Conservation (phyloP, 2,329 filamentous ascomycete species). For the Cephalotrichum gorgonifer region DNA sequence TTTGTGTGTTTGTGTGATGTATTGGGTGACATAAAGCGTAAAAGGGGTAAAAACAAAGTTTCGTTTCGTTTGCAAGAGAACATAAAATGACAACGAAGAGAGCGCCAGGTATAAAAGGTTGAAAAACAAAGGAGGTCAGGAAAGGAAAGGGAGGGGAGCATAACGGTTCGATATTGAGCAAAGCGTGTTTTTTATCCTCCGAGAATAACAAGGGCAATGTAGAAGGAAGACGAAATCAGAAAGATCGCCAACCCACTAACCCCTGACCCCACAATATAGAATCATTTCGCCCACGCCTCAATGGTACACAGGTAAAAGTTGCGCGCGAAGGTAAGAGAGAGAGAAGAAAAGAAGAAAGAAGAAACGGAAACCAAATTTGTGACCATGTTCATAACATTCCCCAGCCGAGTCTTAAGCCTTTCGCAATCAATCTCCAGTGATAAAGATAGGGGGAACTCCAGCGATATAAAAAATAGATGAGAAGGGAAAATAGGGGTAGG, state of each 20-base stretch:
- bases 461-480: background rate
- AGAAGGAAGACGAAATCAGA: background rate
- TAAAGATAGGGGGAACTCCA: background rate
- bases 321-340: too few relatives aligned
- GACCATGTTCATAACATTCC: background rate
- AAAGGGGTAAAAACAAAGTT: too few relatives aligned
- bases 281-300: background rate
- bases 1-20: too few relatives aligned
- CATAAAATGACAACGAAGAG: background rate
- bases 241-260: background rate
- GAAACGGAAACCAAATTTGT: background rate
- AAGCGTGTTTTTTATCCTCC: background rate
- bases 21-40: too few relatives aligned
- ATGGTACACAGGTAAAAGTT: background rate
- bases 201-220: background rate
- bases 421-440: background rate
- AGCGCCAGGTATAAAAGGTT: background rate
- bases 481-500: background rate
- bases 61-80: background rate
- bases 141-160: background rate
- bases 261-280: too few relatives aligned
- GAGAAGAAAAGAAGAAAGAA: background rate
- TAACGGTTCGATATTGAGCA: background rate
- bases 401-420: too few relatives aligned
- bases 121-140: background rate